phyloP scores from a whole-genome alignment of 805 yeast genomes.

The Soucietia sequanensis region DNA sequence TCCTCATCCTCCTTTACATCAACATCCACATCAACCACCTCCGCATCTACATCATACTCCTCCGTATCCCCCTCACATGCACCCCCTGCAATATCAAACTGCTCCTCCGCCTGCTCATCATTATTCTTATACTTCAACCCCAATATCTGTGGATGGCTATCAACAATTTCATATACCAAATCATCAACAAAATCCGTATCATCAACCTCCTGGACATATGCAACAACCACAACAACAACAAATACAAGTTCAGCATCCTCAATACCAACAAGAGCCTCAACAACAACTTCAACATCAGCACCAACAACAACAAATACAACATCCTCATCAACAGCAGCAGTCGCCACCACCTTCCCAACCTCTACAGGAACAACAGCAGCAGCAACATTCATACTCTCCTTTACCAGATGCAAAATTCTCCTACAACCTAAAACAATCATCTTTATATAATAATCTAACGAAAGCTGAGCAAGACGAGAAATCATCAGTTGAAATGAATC shows the following conservation, averaged over 20 bases:
- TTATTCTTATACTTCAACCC: background rate
- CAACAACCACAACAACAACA: conserved; percentile 6
- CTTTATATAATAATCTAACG: background rate
- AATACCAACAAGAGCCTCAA: conserved; percentile 2
- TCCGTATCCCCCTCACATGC: conserved; percentile 10
- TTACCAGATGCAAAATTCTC: background rate
- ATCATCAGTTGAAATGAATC: no score
- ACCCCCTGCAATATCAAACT: conserved; percentile 3
- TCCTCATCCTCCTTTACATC: conserved; percentile 4
- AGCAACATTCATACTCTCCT: conserved; percentile 2
- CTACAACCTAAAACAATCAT: background rate
- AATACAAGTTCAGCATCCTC: conserved; percentile 5
- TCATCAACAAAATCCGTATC: conserved; percentile 4
- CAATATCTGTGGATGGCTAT: background rate
- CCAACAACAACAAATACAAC: conserved; percentile 6
- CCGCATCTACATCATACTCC: conserved; percentile 6
- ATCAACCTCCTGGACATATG: conserved; percentile 18
- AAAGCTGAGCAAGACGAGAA: background rate
- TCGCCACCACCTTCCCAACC: conserved; percentile 7
- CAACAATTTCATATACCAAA: no score
- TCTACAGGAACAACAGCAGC: conserved; percentile 12
- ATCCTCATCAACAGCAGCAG: conserved; percentile 3
- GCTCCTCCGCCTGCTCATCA: conserved; percentile 3
- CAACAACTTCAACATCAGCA: conserved; percentile 3
- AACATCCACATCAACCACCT: background rate